Evolutionary conservation across 768 basidiomycete genomes (phyloP).

Genomic region (Tricholoma hemisulphureum): DNA sequence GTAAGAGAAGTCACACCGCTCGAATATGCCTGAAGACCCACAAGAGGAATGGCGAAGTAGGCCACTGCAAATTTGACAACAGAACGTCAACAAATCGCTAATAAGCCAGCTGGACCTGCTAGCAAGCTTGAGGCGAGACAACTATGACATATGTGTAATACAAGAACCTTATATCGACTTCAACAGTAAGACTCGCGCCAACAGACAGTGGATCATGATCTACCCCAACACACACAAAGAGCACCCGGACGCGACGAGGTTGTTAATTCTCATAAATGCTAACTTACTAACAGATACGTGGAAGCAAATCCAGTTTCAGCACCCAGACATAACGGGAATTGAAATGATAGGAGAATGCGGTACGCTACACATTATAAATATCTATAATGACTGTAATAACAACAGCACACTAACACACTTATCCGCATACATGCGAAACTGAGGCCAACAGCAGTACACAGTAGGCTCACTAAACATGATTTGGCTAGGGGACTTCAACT

Average conservation of each 20-base stretch:
- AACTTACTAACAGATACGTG: too few species aligned
- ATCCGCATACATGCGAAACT: slow-evolving; percentile 21
- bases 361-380: too few species aligned
- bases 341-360: too few species aligned
- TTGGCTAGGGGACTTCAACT: neutral
- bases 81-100: neutral
- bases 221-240: slow-evolving; percentile 20
- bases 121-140: neutral
- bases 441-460: too few species aligned
- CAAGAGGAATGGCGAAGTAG: too few species aligned
- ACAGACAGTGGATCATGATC: neutral
- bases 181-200: neutral
- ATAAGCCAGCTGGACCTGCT: neutral
- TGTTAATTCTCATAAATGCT: slow-evolving; percentile 16
- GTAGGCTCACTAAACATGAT: neutral
- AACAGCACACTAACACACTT: slow-evolving; percentile 9
- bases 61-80: neutral
- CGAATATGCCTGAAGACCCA: too few species aligned
- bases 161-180: neutral
- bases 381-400: slow-evolving; percentile 29
- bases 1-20: too few species aligned
- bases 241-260: slow-evolving; percentile 21
- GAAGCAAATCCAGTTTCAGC: too few species aligned
- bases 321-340: too few species aligned
- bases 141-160: neutral